Base-by-base conservation (phyloP, 768 basidiomycete species). In the Amanita jacksonii region DNA sequence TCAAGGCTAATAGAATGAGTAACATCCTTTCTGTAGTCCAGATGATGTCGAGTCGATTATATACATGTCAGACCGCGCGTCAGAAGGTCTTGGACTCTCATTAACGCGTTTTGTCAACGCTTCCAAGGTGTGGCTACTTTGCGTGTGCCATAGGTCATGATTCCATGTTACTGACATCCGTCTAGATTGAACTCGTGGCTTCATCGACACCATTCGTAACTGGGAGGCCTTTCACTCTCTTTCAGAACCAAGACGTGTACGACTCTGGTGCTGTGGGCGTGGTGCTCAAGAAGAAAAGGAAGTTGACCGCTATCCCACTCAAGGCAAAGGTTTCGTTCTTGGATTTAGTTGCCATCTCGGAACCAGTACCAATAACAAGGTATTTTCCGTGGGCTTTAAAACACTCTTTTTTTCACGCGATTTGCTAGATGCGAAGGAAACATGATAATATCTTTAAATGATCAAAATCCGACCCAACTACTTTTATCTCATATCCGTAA, bases 161-260 rank as follows among this genome's bases (percentile, higher is more conserved):
- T n/a, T n/a, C n/a, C n/a, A n/a, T n/a, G n/a, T n/a, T n/a, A n/a
- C 4, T 5, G 13, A 45, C 9, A 15, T 13, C 3, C 25, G 20
- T 32, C 36, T 18, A 85, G 77, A 60, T 85, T 41, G 83, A 85
- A 3, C 67, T 88, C 15, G 58, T 82, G 16, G 81, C 79, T 0
- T 68, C 85, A 0, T 80, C 85, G 2, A 89, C 87, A 2, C 85
- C 85, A 1, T 89, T 89, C 56, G 62, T 85, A 4, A 88, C 84
- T 1, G 87, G 85, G 10, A 64, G 81, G 15, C 78, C 80, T 0
- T 74, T 81, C 22, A 88, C 86, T 0, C 63, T 89, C 8, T 77
- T 87, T 47, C 60, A 70, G 46, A 73, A 81, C 39, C 62, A 67
- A 28, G 55, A 67, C 1, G 69, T 85, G 19, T 58, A 71, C 44